Evolutionary conservation across 805 yeast genomes (phyloP), one percentile per base, ranked within the genome.

Genomic region (Candida sakaeoensis): DNA sequence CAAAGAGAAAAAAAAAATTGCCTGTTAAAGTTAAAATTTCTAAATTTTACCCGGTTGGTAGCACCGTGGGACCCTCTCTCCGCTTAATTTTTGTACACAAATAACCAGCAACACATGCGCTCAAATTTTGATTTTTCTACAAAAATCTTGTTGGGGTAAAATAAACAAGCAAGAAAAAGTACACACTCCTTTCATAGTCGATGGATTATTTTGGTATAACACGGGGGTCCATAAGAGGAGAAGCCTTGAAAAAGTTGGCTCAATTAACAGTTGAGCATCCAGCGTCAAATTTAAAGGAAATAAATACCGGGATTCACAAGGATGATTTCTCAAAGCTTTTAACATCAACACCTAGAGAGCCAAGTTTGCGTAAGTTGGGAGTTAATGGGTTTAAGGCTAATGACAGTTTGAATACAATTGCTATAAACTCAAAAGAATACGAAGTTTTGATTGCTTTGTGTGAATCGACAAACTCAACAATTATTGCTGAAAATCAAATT

Each of bases 371-470:
- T n/a, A 38, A 14, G 21, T 23, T 25, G 3, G 13, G 19, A 14
- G 21, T 17, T 16, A 24, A 14, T 15, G 32, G 24, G 2, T 18
- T 19, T 8, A 22, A 29, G 13, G 25, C 22, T 8, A 18, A 23
- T 22, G 37, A 27, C 5, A 30, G n/a, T 27, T 46, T 61, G 24
- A 51, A 63, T 4, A 42, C 60, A 4, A 68, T 72, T 13, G 74
- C 77, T 12, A 64, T 77, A 43, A 59, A 77, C 2, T 58, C 67
- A 28, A 74, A 71, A 42, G 84, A 80, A 52, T 66, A 68, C 42
- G 85, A 82, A 46, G 70, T 74, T 4, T 61, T 82, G 43, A 48
- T 74, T 33, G 84, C 87, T 0, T 57, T 83, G 19, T 76, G 82
- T 44, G 63, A 64, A 19, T 61, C 69, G 8, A 53, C 70, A 3